These are phyloP conservation scores for Yamadazyma tumulicola DNA, from an alignment of 805 yeast species.

Conservation along the genomic window DNA sequence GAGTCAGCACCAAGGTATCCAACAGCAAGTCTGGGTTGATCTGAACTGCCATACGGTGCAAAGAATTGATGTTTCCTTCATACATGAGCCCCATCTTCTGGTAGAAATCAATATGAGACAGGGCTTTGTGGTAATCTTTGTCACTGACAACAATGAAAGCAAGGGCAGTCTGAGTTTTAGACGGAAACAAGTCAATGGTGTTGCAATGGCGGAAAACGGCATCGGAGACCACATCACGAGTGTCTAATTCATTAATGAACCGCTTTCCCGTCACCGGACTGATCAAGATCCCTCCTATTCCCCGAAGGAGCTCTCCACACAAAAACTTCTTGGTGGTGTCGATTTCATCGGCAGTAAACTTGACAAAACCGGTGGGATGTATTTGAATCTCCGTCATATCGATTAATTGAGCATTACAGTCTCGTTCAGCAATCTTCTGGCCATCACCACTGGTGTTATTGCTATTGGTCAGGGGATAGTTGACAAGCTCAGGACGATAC, in stretches of 20 bases:
- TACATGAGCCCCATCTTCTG: constrained; percentile 22
- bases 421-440: constrained; percentile 42
- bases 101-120: constrained; percentile 52
- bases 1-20: constrained; percentile 9
- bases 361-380: constrained; percentile 60
- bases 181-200: background rate
- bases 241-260: constrained; percentile 51
- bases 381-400: constrained; percentile 60
- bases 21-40: constrained; percentile 14
- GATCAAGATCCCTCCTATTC: constrained; percentile 54
- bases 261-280: constrained; percentile 44
- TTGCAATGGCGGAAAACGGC: constrained; percentile 31
- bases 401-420: constrained; percentile 45
- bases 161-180: constrained; percentile 10
- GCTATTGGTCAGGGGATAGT: constrained; percentile 56
- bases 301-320: constrained; percentile 60
- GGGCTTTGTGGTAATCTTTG: constrained; percentile 42
- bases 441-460: constrained; percentile 59
- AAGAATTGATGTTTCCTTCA: constrained; percentile 20
- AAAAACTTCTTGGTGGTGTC: constrained; percentile 40
- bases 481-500: constrained; percentile 44
- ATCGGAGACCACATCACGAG: constrained; percentile 51
- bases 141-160: constrained; percentile 36
- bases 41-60: constrained; percentile 11
- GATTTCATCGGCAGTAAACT: constrained; percentile 32